Evolutionary conservation across 345 rosid genomes (phyloP).

Genomic region (Bretschneidera sinensis): DNA sequence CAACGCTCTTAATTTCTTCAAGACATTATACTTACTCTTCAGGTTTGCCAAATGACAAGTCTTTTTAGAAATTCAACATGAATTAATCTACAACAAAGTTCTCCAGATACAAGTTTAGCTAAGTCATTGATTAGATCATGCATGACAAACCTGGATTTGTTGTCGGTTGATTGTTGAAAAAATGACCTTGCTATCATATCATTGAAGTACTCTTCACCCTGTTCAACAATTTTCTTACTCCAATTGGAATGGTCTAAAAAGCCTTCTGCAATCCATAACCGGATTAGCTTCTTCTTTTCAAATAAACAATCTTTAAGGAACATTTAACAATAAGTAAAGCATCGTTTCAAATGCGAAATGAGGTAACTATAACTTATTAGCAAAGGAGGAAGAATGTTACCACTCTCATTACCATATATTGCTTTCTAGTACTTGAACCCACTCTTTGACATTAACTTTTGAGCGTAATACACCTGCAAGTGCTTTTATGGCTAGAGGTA

Average conservation of each 20-base stretch:
- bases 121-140: slow-evolving; percentile 9
- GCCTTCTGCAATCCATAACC: slow-evolving; percentile 22
- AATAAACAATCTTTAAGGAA: slow-evolving; percentile 18
- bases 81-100: background rate
- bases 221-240: background rate
- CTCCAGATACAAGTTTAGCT: slow-evolving; percentile 5
- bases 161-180: slow-evolving; percentile 5
- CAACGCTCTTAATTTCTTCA: background rate
- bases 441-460: background rate
- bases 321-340: slow-evolving; percentile 23
- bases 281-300: slow-evolving; percentile 13
- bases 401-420: too few species aligned
- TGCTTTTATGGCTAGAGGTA: slow-evolving; percentile 19
- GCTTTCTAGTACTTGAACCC: too few species aligned
- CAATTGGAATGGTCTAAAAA: background rate
- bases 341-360: slow-evolving; percentile 18
- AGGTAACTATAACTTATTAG: too few species aligned
- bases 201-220: background rate
- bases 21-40: background rate
- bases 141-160: background rate
- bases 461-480: slow-evolving; percentile 14
- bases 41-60: slow-evolving; percentile 14
- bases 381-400: too few species aligned
- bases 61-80: too few species aligned
- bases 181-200: slow-evolving; percentile 4